These are phyloP conservation scores for Russula abietina DNA, from an alignment of 768 basidiomycete species.

Conservation along the genomic window DNA sequence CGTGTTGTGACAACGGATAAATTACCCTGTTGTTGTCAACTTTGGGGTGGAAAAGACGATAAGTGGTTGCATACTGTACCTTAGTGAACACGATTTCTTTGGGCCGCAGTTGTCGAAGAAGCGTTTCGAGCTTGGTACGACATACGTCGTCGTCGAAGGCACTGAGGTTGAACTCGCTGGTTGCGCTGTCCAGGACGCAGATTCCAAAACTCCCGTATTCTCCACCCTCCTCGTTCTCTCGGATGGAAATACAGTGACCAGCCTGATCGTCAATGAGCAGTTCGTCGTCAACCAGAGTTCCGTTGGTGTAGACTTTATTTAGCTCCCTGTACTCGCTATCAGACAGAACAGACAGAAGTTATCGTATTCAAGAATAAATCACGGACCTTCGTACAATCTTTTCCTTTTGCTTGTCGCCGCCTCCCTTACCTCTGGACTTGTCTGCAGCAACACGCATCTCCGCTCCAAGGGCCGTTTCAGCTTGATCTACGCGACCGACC, in stretches of 20 bases:
- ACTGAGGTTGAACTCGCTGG: constrained; percentile 90
- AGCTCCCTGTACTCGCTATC: constrained; percentile 52
- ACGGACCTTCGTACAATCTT: constrained; percentile 82
- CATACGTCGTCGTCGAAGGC: constrained; percentile 89
- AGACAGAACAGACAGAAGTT: constrained; percentile 14
- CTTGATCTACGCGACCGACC: constrained; percentile 94
- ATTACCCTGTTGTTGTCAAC: constrained; percentile 55
- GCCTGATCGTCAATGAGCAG: constrained; percentile 90
- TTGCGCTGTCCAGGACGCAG: constrained; percentile 89
- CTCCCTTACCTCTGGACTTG: constrained; percentile 45
- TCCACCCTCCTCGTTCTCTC: constrained; percentile 45
- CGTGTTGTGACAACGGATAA: constrained; percentile 78
- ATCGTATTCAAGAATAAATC: neutral
- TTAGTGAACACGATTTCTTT: constrained; percentile 91
- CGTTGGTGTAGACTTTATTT: constrained; percentile 93
- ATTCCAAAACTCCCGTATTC: constrained; percentile 65
- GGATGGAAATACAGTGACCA: constrained; percentile 89
- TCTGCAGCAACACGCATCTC: constrained; percentile 88
- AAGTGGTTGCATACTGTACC: constrained; percentile 39
- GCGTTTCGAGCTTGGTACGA: constrained; percentile 87
- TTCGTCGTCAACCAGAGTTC: constrained; percentile 87
- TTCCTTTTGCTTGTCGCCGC: constrained; percentile 53
- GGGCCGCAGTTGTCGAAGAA: constrained; percentile 83
- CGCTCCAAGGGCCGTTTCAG: constrained; percentile 93
- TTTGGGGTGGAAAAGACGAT: neutral